phyloP scores from a whole-genome alignment of 2,329 filamentous ascomycete genomes.

The Hypoxylon sp. region DNA sequence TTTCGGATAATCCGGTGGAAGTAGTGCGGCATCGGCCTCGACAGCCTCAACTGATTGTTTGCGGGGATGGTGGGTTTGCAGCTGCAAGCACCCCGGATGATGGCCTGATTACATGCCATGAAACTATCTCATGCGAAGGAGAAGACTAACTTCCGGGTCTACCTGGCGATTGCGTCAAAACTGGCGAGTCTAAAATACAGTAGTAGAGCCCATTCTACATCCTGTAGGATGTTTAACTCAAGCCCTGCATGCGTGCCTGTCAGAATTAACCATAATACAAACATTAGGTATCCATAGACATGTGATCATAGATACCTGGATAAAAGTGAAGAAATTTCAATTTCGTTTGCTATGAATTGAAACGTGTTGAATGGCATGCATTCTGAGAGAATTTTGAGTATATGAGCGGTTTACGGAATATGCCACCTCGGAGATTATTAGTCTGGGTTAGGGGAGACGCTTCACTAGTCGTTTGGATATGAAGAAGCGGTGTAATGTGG shows the following conservation, averaged over 20 bases:
- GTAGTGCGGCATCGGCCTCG: slow-evolving; percentile 31
- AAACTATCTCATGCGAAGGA: neutral
- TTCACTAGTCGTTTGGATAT: neutral
- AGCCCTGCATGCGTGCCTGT: slow-evolving; percentile 3
- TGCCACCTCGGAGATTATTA: slow-evolving; percentile 17
- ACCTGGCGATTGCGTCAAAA: neutral
- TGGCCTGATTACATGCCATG: slow-evolving; percentile 25
- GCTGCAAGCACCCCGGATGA: slow-evolving; percentile 20
- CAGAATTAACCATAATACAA: too few species aligned
- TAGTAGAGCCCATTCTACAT: neutral
- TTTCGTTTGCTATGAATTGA: neutral
- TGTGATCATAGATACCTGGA: slow-evolving; percentile 22
- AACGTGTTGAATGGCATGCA: neutral
- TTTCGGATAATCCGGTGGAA: slow-evolving; percentile 20
- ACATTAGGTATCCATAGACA: neutral
- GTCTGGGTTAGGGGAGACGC: slow-evolving; percentile 25
- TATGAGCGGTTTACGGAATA: neutral
- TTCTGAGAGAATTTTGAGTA: neutral
- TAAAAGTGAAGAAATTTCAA: neutral
- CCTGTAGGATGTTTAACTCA: slow-evolving; percentile 10
- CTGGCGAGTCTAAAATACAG: slow-evolving; percentile 6
- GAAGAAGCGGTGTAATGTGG: slow-evolving; percentile 21
- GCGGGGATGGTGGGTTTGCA: slow-evolving; percentile 29
- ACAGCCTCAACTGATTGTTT: slow-evolving; percentile 19
- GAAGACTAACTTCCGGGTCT: slow-evolving; percentile 2